A percentile compares a stretch with the other conserved stretches of the same genome.
Conservation (phyloP, 331 rosid species). For the Quercus tomentella region DNA sequence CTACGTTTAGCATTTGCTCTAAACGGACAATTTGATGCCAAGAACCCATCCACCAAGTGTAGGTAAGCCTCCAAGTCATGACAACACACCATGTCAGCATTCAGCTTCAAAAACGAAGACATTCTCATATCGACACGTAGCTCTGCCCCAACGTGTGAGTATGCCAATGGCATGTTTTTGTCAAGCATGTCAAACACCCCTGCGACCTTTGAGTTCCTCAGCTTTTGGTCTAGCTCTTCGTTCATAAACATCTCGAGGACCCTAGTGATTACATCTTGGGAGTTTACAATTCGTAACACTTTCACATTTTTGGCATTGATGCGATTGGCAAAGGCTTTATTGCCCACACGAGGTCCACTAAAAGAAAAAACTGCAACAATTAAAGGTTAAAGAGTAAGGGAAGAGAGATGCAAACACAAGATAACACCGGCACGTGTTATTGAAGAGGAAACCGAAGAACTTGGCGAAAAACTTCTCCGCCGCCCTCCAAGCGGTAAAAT, state of each 20-base stretch:
- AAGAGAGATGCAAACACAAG: too few relatives aligned
- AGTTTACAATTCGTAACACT: conserved; percentile 79
- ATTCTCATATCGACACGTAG: conserved; percentile 70
- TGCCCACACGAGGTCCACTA: conserved; percentile 91
- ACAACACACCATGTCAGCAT: conserved; percentile 88
- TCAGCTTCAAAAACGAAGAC: conserved; percentile 77
- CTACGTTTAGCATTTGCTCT: conserved; percentile 86
- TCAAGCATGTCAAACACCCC: conserved; percentile 46
- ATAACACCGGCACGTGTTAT: too few relatives aligned
- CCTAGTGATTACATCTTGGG: conserved; percentile 78
- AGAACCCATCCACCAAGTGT: conserved; percentile 85
- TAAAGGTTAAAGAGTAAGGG: too few relatives aligned
- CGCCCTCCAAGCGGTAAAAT: too few relatives aligned
- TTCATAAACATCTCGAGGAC: conserved; percentile 51
- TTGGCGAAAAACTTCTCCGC: too few relatives aligned
- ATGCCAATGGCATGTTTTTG: conserved; percentile 48
- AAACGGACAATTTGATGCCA: conserved; percentile 82
- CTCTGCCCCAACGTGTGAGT: conserved; percentile 81
- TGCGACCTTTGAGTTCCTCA: conserved; percentile 27
- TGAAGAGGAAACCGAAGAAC: too few relatives aligned
- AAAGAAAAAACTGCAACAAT: conserved; percentile 51
- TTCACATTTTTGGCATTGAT: conserved; percentile 40
- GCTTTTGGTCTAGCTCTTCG: conserved; percentile 47
- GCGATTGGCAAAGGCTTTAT: conserved; percentile 49
- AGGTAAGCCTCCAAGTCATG: conserved; percentile 92